Conservation (phyloP, 2,329 filamentous ascomycete species). For the Verticillium nonalfalfae region DNA sequence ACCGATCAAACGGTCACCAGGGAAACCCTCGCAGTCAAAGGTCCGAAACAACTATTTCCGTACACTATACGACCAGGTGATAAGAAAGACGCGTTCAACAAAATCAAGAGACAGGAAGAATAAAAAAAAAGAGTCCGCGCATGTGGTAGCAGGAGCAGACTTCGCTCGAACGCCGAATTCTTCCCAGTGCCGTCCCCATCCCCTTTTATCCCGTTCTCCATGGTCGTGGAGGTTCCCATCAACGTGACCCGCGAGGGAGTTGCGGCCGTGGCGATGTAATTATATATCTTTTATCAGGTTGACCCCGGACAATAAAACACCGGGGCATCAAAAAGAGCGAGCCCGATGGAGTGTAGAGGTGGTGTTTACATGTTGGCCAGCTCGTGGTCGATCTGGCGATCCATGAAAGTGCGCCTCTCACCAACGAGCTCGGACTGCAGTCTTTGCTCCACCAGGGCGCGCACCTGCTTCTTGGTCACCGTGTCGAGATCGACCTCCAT, state of each 20-base stretch:
- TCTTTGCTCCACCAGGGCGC: constrained; percentile 86
- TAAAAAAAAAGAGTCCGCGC: neutral
- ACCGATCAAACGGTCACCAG: neutral
- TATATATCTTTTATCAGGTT: neutral
- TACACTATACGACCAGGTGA: neutral
- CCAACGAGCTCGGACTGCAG: constrained; percentile 83
- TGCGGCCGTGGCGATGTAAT: neutral
- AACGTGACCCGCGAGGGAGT: neutral
- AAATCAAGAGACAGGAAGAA: neutral
- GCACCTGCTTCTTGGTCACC: constrained; percentile 97
- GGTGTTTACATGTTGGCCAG: constrained; percentile 80
- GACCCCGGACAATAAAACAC: neutral
- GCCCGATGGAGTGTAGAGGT: neutral
- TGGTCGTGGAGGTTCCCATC: neutral
- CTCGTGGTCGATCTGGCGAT: constrained; percentile 88
- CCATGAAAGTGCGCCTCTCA: constrained; percentile 83
- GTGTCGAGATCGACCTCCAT: constrained; percentile 87
- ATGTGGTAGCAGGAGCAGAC: neutral
- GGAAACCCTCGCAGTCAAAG: neutral
- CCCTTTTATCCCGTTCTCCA: neutral
- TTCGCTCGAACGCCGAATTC: neutral
- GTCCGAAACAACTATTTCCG: neutral
- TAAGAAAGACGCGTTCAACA: neutral
- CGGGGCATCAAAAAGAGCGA: neutral
- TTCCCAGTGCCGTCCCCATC: neutral